Conservation (phyloP, 352 stramenopile species). For the Globisporangium canariense region DNA sequence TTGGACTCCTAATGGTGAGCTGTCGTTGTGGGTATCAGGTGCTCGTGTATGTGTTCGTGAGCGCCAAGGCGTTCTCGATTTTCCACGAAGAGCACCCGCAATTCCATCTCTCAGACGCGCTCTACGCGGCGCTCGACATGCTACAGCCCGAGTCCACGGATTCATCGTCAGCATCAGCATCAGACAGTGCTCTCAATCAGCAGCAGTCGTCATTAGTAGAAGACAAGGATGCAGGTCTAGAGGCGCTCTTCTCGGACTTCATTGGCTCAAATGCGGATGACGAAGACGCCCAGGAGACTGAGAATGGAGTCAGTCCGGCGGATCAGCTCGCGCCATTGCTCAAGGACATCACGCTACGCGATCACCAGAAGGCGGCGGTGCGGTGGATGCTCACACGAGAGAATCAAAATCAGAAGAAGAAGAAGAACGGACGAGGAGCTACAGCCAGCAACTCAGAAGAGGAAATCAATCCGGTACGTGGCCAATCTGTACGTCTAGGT, state of each 20-base stretch:
- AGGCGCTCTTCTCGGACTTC: conserved; percentile 70
- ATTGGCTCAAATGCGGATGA: conserved; percentile 27
- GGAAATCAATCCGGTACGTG: conserved; percentile 46
- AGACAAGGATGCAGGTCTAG: conserved; percentile 40
- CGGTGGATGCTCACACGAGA: conserved; percentile 88
- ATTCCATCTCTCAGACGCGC: conserved; percentile 59
- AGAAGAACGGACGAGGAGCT: neutral
- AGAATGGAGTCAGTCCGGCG: conserved; percentile 23
- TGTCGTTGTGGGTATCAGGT: conserved; percentile 19
- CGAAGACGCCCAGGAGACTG: neutral
- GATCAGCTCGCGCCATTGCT: conserved; percentile 46
- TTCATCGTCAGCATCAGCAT: neutral
- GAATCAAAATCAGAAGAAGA: conserved; percentile 27
- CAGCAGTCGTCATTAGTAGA: conserved; percentile 3
- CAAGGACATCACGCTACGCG: conserved; percentile 59
- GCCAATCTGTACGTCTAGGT: neutral
- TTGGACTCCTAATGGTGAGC: neutral
- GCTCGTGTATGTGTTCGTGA: conserved; percentile 58
- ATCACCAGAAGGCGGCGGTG: conserved; percentile 82
- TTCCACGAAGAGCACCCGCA: conserved; percentile 57
- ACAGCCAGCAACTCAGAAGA: conserved; percentile 22
- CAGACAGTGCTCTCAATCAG: neutral
- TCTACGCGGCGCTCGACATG: conserved; percentile 63
- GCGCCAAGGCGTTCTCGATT: conserved; percentile 50
- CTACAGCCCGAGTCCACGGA: conserved; percentile 16